These are phyloP conservation scores for Begonia loranthoides DNA, from an alignment of 306 rosid genomes.

Conservation along the genomic window DNA sequence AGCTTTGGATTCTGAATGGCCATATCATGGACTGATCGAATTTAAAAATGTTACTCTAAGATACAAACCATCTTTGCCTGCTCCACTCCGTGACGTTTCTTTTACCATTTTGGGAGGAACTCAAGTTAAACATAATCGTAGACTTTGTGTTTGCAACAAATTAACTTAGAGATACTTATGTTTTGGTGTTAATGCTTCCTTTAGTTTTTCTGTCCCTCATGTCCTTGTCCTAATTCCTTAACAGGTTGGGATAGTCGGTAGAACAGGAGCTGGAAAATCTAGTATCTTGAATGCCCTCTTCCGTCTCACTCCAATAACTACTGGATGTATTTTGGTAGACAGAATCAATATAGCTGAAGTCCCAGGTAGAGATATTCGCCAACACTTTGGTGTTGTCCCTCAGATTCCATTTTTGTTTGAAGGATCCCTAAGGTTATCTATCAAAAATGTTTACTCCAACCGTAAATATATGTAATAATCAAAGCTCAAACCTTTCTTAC, in stretches of 20 bases:
- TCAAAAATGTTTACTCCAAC: neutral
- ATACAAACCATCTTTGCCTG: constrained; percentile 76
- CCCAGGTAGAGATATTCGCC: constrained; percentile 71
- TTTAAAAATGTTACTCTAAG: constrained; percentile 75
- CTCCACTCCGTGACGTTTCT: constrained; percentile 63
- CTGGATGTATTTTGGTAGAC: constrained; percentile 63
- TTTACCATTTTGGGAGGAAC: constrained; percentile 64
- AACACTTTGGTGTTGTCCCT: constrained; percentile 86
- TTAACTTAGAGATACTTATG: neutral
- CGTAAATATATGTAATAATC: too few relatives aligned
- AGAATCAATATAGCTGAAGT: constrained; percentile 46
- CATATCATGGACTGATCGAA: constrained; percentile 60
- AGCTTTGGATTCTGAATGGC: constrained; percentile 52
- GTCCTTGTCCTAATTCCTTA: constrained; percentile 5
- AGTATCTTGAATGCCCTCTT: constrained; percentile 90
- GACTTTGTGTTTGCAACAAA: too few relatives aligned
- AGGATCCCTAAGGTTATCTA: constrained; percentile 65
- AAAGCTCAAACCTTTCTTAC: neutral
- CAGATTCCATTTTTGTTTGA: constrained; percentile 89
- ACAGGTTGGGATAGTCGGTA: constrained; percentile 89
- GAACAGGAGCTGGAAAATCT: constrained; percentile 98
- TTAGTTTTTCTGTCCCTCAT: neutral
- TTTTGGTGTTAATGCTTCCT: neutral
- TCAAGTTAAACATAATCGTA: constrained; percentile 33
- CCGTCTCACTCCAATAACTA: constrained; percentile 58